These are phyloP conservation scores for Zoysia japonica DNA, from an alignment of 176 grass and related monocot species.

Conservation along the genomic window DNA sequence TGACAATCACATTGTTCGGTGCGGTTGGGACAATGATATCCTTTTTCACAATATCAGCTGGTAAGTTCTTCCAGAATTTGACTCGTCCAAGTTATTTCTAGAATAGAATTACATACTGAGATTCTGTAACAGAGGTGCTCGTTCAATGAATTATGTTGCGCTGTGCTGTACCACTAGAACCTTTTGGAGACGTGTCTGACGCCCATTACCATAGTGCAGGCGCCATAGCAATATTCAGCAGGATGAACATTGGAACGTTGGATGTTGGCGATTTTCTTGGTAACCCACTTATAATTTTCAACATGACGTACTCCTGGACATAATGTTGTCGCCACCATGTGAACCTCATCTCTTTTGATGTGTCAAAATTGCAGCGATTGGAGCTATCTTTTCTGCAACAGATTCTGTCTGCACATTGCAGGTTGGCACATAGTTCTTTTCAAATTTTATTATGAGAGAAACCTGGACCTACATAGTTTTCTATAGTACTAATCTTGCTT, in stretches of 20 bases:
- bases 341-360: conserved; percentile 34
- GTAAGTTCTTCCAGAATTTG: conserved; percentile 43
- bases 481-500: conserved; percentile 13
- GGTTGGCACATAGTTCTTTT: conserved; percentile 42
- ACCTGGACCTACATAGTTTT: neutral
- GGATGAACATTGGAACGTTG: conserved; percentile 82
- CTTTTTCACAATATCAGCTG: conserved; percentile 87
- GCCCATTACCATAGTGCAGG: conserved; percentile 51
- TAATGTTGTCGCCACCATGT: conserved; percentile 15
- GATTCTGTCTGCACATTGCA: conserved; percentile 98
- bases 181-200: conserved; percentile 34
- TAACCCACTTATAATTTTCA: conserved; percentile 46
- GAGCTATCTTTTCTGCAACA: conserved; percentile 99
- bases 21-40: conserved; percentile 93
- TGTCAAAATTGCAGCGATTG: conserved; percentile 69
- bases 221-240: conserved; percentile 76
- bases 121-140: neutral
- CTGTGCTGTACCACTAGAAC: conserved; percentile 15
- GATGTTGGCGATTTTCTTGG: conserved; percentile 95
- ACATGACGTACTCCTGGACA: neutral
- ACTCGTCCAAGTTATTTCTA: neutral
- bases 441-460: neutral
- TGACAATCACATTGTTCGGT: conserved; percentile 93
- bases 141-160: neutral
- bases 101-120: neutral